Evolutionary conservation across 2,329 filamentous ascomycete species (phyloP).

Genomic region (Endocalyx cinctus): DNA sequence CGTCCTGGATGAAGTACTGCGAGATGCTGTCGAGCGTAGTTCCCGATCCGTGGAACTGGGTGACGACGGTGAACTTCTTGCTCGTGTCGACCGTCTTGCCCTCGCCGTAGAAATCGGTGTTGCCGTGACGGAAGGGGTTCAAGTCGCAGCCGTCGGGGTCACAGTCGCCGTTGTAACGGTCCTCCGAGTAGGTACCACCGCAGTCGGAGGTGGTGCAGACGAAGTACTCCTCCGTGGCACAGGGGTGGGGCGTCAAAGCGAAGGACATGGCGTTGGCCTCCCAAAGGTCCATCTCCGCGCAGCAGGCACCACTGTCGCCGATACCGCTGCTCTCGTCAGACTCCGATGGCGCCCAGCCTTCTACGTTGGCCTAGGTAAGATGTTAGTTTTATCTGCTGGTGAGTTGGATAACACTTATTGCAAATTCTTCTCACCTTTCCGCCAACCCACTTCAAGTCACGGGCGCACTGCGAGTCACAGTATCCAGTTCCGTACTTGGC

Average conservation of each 20-base stretch:
- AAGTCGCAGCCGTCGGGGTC: slow-evolving; percentile 62
- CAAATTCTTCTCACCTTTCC: slow-evolving; percentile 33
- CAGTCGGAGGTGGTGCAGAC: slow-evolving; percentile 40
- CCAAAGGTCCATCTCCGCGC: slow-evolving; percentile 45
- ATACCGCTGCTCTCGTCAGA: slow-evolving; percentile 44
- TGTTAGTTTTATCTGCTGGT: slow-evolving; percentile 2
- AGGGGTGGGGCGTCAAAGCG: slow-evolving; percentile 56
- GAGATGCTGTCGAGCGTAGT: slow-evolving; percentile 46
- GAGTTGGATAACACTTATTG: not conserved
- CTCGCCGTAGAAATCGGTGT: slow-evolving; percentile 53
- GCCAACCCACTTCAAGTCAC: slow-evolving; percentile 46
- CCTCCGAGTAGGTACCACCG: slow-evolving; percentile 39
- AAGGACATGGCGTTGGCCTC: slow-evolving; percentile 55
- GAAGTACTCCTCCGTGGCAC: slow-evolving; percentile 38
- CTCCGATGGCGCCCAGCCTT: slow-evolving; percentile 40
- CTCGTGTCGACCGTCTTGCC: slow-evolving; percentile 50
- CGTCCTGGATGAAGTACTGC: slow-evolving; percentile 54
- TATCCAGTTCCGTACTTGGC: slow-evolving; percentile 54
- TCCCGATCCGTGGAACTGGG: slow-evolving; percentile 50
- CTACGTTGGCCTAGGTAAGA: slow-evolving; percentile 32
- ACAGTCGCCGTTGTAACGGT: slow-evolving; percentile 52
- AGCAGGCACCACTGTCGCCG: slow-evolving; percentile 47
- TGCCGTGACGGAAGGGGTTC: slow-evolving; percentile 58
- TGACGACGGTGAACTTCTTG: slow-evolving; percentile 54
- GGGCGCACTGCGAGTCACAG: slow-evolving; percentile 45